Percentiles rank a stretch among this genome's conserved stretches.
Conservation (phyloP, 208 protist genomes). For the Vickermania spadyakhi region DNA sequence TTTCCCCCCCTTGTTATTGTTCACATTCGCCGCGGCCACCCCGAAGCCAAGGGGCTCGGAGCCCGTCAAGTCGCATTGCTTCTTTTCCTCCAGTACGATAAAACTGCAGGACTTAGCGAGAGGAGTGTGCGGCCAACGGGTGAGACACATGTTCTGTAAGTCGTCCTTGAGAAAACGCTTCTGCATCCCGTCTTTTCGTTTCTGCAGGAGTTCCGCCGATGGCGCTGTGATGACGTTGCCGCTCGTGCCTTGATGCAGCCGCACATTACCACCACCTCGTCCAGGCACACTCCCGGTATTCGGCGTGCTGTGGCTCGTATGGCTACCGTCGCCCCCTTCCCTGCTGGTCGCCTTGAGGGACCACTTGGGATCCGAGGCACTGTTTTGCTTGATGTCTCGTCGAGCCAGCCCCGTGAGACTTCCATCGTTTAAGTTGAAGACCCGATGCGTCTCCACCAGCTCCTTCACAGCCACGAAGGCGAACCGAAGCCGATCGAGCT, state of each 20-base stretch:
- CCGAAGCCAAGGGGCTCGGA: conserved; percentile 23
- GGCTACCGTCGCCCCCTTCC: conserved; percentile 1
- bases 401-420: conserved; percentile 43
- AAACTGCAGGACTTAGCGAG: conserved; percentile 52
- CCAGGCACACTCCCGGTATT: conserved; percentile 3
- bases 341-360: conserved; percentile 5
- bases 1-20: conserved; percentile 23
- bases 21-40: conserved; percentile 13
- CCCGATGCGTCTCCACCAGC: conserved; percentile 48
- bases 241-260: conserved; percentile 22
- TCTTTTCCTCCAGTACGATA: conserved; percentile 31
- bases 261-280: conserved; percentile 5
- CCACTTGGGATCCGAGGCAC: conserved; percentile 20
- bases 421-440: conserved; percentile 39
- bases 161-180: conserved; percentile 49
- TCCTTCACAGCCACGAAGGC: conserved; percentile 57
- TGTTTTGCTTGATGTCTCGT: conserved; percentile 67
- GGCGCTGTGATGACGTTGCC: conserved; percentile 46
- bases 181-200: conserved; percentile 31
- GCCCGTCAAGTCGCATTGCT: conserved; percentile 23
- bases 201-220: conserved; percentile 26
- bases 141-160: conserved; percentile 44
- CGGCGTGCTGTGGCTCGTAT: background rate
- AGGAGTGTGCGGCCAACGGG: conserved; percentile 63
- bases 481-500: conserved; percentile 73